Conservation (phyloP, 73 alveolate species). For the Paramecium biaurelia region DNA sequence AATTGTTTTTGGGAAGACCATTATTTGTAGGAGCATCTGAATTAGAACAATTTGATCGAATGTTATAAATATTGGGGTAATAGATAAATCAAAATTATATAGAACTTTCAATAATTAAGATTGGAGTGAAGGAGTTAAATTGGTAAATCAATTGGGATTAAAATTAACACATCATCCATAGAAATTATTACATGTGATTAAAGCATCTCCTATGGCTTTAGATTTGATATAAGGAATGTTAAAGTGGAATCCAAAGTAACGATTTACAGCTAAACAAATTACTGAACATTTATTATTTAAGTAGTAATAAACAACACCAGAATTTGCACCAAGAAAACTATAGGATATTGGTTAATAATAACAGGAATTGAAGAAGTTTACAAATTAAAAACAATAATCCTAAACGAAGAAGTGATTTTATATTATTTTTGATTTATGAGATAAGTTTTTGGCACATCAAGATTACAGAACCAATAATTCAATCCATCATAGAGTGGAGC, state of each 20-base stretch:
- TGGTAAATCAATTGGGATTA: conserved; percentile 69
- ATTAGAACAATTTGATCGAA: conserved; percentile 82
- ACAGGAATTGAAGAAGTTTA: not conserved
- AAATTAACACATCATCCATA: conserved; percentile 73
- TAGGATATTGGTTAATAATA: not conserved
- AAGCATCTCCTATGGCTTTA: conserved; percentile 68
- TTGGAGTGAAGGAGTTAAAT: conserved; percentile 87
- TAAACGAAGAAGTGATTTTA: not conserved
- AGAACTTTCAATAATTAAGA: conserved; percentile 72
- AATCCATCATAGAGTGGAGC: not conserved
- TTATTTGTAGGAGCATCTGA: conserved; percentile 97
- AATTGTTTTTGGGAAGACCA: conserved; percentile 90
- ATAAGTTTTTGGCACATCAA: not conserved
- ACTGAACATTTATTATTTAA: conserved; percentile 54
- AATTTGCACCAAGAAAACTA: conserved; percentile 14
- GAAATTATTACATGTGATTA: conserved; percentile 59
- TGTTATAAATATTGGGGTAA: conserved; percentile 66
- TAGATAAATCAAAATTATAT: not conserved
- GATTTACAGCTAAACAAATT: conserved; percentile 64
- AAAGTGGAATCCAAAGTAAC: conserved; percentile 46
- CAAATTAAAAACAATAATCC: not conserved
- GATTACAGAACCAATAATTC: not conserved
- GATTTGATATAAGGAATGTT: conserved; percentile 51
- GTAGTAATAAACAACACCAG: not conserved
- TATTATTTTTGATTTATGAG: not conserved